Conservation (phyloP, 148 eudicot genomes). For the Diospyros kaki region DNA sequence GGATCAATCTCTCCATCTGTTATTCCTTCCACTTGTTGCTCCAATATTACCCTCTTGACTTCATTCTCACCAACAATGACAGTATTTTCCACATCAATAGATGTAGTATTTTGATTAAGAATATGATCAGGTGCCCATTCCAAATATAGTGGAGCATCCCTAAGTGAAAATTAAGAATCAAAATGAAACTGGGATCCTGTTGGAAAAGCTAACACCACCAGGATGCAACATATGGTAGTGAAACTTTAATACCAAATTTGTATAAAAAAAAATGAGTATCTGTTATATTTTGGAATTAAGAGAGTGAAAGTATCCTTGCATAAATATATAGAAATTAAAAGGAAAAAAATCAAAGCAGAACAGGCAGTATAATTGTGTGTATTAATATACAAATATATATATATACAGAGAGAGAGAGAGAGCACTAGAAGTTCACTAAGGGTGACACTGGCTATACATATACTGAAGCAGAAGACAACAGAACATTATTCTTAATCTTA, state of each 20-base stretch:
- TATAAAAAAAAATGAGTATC: neutral
- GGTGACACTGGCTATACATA: too few species aligned
- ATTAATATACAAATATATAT: too few species aligned
- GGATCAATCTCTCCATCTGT: slow-evolving; percentile 60
- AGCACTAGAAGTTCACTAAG: too few species aligned
- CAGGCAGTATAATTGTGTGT: too few species aligned
- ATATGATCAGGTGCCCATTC: slow-evolving; percentile 91
- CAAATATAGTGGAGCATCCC: slow-evolving; percentile 84
- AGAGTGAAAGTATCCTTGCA: too few species aligned
- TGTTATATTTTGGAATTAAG: neutral
- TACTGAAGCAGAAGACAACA: too few species aligned
- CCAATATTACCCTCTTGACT: slow-evolving; percentile 48
- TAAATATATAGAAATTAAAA: neutral
- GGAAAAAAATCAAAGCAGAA: neutral
- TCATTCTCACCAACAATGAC: slow-evolving; percentile 48
- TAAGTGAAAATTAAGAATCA: slow-evolving; percentile 19
- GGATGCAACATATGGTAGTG: neutral
- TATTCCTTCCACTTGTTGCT: slow-evolving; percentile 52
- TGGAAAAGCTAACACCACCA: neutral
- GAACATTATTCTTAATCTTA: too few species aligned
- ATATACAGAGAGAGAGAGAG: too few species aligned
- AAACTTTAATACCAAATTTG: neutral
- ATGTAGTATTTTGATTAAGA: slow-evolving; percentile 37
- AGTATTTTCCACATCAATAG: slow-evolving; percentile 21
- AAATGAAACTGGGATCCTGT: neutral